phyloP scores from a whole-genome alignment of 768 basidiomycete species.

The Tylopilus sp. region DNA sequence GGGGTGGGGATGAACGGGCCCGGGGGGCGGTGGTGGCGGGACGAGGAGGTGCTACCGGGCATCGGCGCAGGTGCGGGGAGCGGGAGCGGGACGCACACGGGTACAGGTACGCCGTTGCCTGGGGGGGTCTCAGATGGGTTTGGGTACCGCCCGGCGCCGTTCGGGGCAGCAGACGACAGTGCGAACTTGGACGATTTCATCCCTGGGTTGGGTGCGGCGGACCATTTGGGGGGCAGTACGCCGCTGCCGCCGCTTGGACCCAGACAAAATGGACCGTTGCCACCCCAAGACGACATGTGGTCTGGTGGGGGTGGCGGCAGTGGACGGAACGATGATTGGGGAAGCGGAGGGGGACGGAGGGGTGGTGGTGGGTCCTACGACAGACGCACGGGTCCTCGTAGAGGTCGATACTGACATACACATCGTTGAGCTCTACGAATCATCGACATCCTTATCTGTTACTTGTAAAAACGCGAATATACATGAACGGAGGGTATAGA shows the following conservation, averaged over 20 bases:
- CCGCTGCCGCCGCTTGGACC: slow-evolving; percentile 27
- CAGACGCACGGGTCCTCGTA: slow-evolving; percentile 21
- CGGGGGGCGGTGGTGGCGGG: slow-evolving; percentile 39
- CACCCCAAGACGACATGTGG: slow-evolving; percentile 53
- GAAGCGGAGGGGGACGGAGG: slow-evolving; percentile 29
- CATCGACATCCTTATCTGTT: background rate
- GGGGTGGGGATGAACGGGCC: slow-evolving; percentile 17
- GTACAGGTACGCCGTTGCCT: slow-evolving; percentile 18
- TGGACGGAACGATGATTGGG: slow-evolving; percentile 37
- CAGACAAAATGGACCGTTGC: slow-evolving; percentile 36
- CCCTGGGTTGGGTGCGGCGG: slow-evolving; percentile 55
- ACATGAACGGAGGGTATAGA: background rate
- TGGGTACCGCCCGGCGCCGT: slow-evolving; percentile 23
- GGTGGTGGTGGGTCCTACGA: slow-evolving; percentile 29
- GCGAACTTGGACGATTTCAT: slow-evolving; percentile 54
- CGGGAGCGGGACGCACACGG: slow-evolving; percentile 18
- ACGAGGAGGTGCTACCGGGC: slow-evolving; percentile 37
- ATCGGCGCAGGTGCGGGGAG: background rate
- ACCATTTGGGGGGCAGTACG: slow-evolving; percentile 18
- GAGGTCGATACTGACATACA: slow-evolving; percentile 25
- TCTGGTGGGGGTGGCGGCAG: slow-evolving; percentile 34
- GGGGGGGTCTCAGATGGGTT: slow-evolving; percentile 18
- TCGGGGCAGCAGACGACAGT: slow-evolving; percentile 24
- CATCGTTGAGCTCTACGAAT: background rate
- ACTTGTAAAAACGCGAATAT: background rate